These are phyloP conservation scores for Tremella yokohamensis DNA, from an alignment of 768 basidiomycete species.

Conservation along the genomic window DNA sequence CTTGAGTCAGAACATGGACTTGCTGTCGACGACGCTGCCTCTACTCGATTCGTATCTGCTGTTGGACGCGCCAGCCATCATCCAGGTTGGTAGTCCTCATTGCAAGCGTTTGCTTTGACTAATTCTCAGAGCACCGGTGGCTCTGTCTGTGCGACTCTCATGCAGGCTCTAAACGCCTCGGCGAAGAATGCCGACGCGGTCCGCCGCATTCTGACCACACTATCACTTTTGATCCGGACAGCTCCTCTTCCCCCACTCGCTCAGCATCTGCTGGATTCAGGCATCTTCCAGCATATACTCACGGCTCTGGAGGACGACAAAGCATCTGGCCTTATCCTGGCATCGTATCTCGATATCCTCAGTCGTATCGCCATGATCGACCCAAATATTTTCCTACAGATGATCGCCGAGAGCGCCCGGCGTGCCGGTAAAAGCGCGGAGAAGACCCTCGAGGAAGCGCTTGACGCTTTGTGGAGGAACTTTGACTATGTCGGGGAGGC, in stretches of 20 bases:
- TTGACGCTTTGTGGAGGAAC: constrained; percentile 49
- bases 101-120: neutral
- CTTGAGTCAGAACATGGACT: constrained; percentile 43
- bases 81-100: constrained; percentile 23
- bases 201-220: constrained; percentile 28
- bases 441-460: constrained; percentile 40
- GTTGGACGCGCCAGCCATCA: constrained; percentile 39
- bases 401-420: constrained; percentile 37
- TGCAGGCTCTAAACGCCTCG: constrained; percentile 23
- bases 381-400: constrained; percentile 36
- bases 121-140: constrained; percentile 23
- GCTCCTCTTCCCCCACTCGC: constrained; percentile 30
- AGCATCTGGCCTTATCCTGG: constrained; percentile 44
- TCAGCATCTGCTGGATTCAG: constrained; percentile 32
- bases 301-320: constrained; percentile 48
- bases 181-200: constrained; percentile 32
- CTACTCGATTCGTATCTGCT: constrained; percentile 47
- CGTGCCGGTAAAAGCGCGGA: constrained; percentile 21
- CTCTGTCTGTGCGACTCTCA: constrained; percentile 21
- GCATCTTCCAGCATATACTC: constrained; percentile 42
- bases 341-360: constrained; percentile 42
- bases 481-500: constrained; percentile 49
- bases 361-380: constrained; percentile 43
- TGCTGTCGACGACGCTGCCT: constrained; percentile 28
- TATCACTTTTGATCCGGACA: constrained; percentile 36